A percentile compares a stretch with the other conserved stretches of the same genome.
Conservation (phyloP, 768 basidiomycete genomes). For the Cubamyces lactineus region DNA sequence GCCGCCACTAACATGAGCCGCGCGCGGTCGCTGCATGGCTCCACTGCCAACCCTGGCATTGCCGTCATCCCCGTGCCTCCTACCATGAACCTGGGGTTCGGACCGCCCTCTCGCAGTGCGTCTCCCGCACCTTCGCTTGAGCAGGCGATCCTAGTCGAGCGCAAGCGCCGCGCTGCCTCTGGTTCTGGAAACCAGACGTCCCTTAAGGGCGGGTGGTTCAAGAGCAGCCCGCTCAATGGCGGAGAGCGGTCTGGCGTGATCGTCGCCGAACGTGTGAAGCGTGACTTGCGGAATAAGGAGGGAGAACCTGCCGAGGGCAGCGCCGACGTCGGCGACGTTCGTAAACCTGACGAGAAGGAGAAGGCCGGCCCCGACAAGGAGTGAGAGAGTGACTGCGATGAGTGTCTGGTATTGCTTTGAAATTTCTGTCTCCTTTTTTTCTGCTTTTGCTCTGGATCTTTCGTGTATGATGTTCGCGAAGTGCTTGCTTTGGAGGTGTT, state of each 20-base stretch:
- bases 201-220: slow-evolving; percentile 63
- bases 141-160: slow-evolving; percentile 68
- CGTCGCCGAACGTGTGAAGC: slow-evolving; percentile 53
- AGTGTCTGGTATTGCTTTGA: not conserved
- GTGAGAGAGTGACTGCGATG: slow-evolving; percentile 8
- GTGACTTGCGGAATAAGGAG: slow-evolving; percentile 2
- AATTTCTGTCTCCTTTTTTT: not conserved
- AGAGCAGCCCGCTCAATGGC: slow-evolving; percentile 70
- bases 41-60: slow-evolving; percentile 2
- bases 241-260: slow-evolving; percentile 45
- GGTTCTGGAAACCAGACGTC: slow-evolving; percentile 26
- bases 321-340: slow-evolving; percentile 20
- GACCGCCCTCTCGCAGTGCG: slow-evolving; percentile 38
- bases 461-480: not conserved
- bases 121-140: slow-evolving; percentile 66
- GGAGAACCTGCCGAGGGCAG: not conserved
- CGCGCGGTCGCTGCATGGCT: slow-evolving; percentile 11
- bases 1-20: slow-evolving; percentile 10
- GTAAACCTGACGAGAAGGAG: slow-evolving; percentile 41
- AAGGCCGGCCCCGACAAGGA: slow-evolving; percentile 40
- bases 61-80: slow-evolving; percentile 19
- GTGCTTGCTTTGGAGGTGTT: not conserved
- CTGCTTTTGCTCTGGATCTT: not conserved
- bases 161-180: slow-evolving; percentile 54
- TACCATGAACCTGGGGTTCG: slow-evolving; percentile 17